Evolutionary conservation across 441 rosid species (phyloP).

Genomic region (Croton laevigatus): DNA sequence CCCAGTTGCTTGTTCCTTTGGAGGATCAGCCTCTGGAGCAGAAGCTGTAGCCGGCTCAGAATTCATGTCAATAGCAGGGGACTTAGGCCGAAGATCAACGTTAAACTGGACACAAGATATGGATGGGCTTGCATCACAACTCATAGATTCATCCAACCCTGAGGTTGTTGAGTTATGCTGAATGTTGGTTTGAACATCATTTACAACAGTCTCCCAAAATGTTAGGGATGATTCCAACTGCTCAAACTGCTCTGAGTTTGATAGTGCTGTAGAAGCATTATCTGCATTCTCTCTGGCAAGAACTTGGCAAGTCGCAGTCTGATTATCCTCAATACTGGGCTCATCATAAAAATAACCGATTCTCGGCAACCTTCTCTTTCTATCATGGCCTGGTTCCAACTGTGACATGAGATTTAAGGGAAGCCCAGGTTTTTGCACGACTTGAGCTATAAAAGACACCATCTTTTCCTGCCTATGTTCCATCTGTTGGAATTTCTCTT

Average conservation of each 20-base stretch:
- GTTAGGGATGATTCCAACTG: slow-evolving; percentile 63
- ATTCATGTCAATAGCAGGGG: slow-evolving; percentile 83
- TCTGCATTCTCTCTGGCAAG: slow-evolving; percentile 32
- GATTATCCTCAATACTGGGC: slow-evolving; percentile 42
- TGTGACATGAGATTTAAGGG: slow-evolving; percentile 53
- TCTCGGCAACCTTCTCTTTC: slow-evolving; percentile 72
- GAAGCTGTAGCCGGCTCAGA: slow-evolving; percentile 49
- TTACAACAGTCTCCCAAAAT: slow-evolving; percentile 63
- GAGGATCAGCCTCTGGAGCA: slow-evolving; percentile 35
- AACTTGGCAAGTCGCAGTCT: slow-evolving; percentile 28
- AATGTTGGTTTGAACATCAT: slow-evolving; percentile 34
- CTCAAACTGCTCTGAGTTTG: slow-evolving; percentile 48
- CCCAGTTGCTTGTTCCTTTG: slow-evolving; percentile 36
- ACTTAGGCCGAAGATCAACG: slow-evolving; percentile 43
- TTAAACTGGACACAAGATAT: slow-evolving; percentile 52
- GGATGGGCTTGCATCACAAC: slow-evolving; percentile 67
- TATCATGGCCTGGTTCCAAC: slow-evolving; percentile 45
- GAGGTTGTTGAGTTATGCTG: slow-evolving; percentile 34
- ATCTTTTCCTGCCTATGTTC: slow-evolving; percentile 55
- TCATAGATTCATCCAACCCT: slow-evolving; percentile 72
- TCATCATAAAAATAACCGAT: slow-evolving; percentile 44
- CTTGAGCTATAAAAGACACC: slow-evolving; percentile 45
- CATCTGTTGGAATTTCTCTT: slow-evolving; percentile 57
- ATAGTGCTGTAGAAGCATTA: slow-evolving; percentile 29
- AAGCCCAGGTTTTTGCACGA: slow-evolving; percentile 66